These are phyloP conservation scores for Aspergillus avenaceus DNA, from an alignment of 495 filamentous ascomycete genomes.

Conservation along the genomic window DNA sequence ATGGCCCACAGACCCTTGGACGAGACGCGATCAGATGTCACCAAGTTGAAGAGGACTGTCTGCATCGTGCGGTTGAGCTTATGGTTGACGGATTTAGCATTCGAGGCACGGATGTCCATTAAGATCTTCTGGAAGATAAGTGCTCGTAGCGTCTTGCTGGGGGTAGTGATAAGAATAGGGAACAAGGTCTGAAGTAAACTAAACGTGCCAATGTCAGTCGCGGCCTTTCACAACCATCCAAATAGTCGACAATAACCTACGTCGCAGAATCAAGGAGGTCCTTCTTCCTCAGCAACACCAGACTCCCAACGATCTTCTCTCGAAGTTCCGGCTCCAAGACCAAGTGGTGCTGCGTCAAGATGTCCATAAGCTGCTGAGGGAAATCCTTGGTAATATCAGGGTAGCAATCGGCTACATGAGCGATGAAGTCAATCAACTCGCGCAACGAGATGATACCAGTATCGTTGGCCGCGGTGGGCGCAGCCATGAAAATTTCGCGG, in stretches of 20 bases:
- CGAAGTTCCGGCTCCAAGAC: constrained; percentile 75
- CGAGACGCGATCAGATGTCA: constrained; percentile 77
- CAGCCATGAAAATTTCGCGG: constrained; percentile 81
- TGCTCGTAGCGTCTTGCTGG: constrained; percentile 78
- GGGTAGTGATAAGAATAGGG: constrained; percentile 81
- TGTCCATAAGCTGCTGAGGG: constrained; percentile 72
- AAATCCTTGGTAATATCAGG: constrained; percentile 73
- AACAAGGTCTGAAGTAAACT: constrained; percentile 83
- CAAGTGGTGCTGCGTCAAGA: constrained; percentile 77
- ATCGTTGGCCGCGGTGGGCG: constrained; percentile 70
- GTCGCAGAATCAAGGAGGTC: constrained; percentile 80
- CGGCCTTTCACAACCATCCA: constrained; percentile 8
- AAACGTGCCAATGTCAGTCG: neutral
- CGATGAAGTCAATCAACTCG: constrained; percentile 83
- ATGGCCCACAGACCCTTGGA: constrained; percentile 92
- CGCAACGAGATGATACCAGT: constrained; percentile 74
- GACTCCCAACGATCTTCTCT: constrained; percentile 89
- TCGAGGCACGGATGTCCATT: constrained; percentile 80
- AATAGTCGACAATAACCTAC: constrained; percentile 27
- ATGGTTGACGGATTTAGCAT: constrained; percentile 83
- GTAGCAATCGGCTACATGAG: constrained; percentile 92
- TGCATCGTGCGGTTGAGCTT: constrained; percentile 88
- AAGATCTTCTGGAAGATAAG: constrained; percentile 88
- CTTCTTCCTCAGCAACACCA: constrained; percentile 85
- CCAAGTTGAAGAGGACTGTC: constrained; percentile 84